Evolutionary conservation across 1,284 basidiomycete genomes (phyloP), one percentile per base, ranked within the genome.

Genomic region (Austroboletus novae-zelandiae): DNA sequence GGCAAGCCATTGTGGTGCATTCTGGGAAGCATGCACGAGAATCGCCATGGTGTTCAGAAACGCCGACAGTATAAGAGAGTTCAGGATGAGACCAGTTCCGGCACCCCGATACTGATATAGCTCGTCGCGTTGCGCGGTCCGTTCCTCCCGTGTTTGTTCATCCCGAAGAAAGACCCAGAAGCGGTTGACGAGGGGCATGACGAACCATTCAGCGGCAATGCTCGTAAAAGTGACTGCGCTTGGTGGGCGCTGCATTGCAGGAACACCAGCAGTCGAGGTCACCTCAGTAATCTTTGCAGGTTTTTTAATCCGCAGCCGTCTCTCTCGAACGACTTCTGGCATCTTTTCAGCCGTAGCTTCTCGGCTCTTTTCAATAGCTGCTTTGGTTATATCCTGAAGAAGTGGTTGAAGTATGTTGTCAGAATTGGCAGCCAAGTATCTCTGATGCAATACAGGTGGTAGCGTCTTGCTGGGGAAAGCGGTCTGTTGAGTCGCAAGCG

Each of bases 121-220:
- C 42, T 66, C 70, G 37, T 68, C 72, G 45, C 71, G 68, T 47
- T 76, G 73, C 0, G 80, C 71, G 2, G 84, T 87, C 41, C 88
- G 78, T 42, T 80, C 77, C 61, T 92, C 89, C 29, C 89, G 78
- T 9, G 79, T 77, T 56, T 88, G 81, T 60, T 90, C 85, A 60
- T 94, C 90, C 14, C 89, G 81, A 40, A 94, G 79, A 69, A 93
- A 90, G n/a, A 80, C 65, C 91, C 93, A 96, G 69, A 98, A 96
- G 9, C 87, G 83, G 60, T 93, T 90, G 65, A 98, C 79, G 30
- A 98, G 74, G 0, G 96, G 96, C 48, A 87, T 81, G 47, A 97
- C 79, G 69, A 96, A 97, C 67, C 72, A 85, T 62, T 93, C 91
- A 1, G 89, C 89, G 0, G 91, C 91, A 25, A 96, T 72, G 41